Evolutionary conservation across 1,284 basidiomycete species (phyloP), one percentile per base, ranked within the genome.

Genomic region (Hypsizygus ulmarius): DNA sequence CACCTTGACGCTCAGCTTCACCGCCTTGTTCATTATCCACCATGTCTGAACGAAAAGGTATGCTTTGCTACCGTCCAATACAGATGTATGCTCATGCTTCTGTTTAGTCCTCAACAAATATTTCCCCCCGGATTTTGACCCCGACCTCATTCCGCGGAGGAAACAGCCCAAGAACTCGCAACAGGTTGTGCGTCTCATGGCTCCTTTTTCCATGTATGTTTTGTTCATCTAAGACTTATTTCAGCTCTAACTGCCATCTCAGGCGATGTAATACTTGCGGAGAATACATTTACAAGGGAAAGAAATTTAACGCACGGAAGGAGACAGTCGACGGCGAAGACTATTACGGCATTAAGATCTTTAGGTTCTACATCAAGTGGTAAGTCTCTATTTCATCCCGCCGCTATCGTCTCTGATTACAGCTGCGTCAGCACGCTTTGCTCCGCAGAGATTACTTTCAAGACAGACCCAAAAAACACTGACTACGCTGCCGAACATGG

Each of bases 241-340:
- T 34, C 18, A 15, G 28, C 33, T 56, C 27, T 64, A 49, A 52
- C 5, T 57, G 43, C 15, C 12, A 37, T 33, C 18, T 46, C 15
- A 89, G 87, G 87, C 83, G 91, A 61, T 95, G 92, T 64, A 93
- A 90, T 62, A 90, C 90, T 9, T 99, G 96, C 61, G 96, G 95
- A 48, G 97, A 99, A 69, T 99, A 97, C 66, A 90, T 98, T 52
- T 95, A 94, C 75, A 87, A 97, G 66, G 97, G 96, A 38, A 98
- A 98, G 74, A 99, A 99, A 71, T 99, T 99, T 77, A 99, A 99
- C 60, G 97, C 97, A 1, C 81, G 96, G 43, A 99, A 99, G 66
- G 97, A 99, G 74, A 97, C 94, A 0, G 97, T 97, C 11, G 85
- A 93, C 5, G 93, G 92, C 1, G 94, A 99, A 66, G 93, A 96